Evolutionary conservation across 805 yeast genomes (phyloP), one percentile per base, ranked within the genome.

Genomic region (Barnettozyma vustinii): DNA sequence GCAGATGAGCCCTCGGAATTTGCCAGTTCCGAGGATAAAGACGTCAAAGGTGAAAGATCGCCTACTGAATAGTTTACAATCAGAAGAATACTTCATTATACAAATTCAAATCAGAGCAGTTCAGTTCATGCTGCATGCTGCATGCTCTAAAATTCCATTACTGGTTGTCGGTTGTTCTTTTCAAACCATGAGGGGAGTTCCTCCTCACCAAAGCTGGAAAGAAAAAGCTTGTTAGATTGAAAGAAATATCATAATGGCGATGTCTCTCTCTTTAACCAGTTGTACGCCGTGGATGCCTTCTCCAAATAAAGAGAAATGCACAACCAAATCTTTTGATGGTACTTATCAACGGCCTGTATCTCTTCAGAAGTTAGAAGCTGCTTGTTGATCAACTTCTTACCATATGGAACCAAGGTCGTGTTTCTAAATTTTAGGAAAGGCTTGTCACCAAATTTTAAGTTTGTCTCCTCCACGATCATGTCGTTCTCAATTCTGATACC

Each of bases 401-500:
- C 88, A 66, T 86, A 85, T 18, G 99, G 99, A 19, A 87, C 87
- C 56, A 82, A 66, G 0, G 98, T 92, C 46, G 89, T 70, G 55
- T 96, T 89, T 52, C 87, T 96, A 63, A 94, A 90, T 52, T 78
- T 80, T 44, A 80, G 75, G 60, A 79, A 84, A 50, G 69, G 66
- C 55, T 71, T 73, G 44, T 80, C 87, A 47, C 80, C 82, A 65
- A 74, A 78, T 55, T 75, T 75, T 58, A 63, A 52, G 49, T 53
- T 71, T 4, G 70, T 66, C 26, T 65, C 70, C 50, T 69, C 69
- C 18, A 83, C 80, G 43, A 83, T 73, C 40, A 94, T 64, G 56
- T 90, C 91, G 62, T 89, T 86, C 67, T 94, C 99, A 48, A 94
- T 80, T 56, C 99, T 76, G 52, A 92, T 78, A 10, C 99, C 99